phyloP scores from a whole-genome alignment of 129 eudicot genomes.

The Lactuca sativa region DNA sequence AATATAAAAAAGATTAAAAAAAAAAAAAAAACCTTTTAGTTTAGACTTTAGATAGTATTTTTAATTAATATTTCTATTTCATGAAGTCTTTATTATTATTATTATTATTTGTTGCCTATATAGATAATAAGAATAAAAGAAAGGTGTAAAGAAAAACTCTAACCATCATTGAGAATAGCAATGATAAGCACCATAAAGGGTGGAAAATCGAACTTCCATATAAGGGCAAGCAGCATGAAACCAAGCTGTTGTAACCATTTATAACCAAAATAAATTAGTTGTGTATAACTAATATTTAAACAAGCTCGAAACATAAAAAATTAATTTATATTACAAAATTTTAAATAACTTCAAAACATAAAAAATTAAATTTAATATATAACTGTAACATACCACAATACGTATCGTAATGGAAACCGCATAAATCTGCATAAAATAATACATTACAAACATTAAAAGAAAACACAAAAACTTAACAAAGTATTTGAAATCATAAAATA shows the following conservation, averaged over 20 bases:
- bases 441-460: not conserved
- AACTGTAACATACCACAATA: conserved; percentile 63
- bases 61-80: not conserved
- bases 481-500: not conserved
- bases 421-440: conserved; percentile 58
- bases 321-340: too few species aligned
- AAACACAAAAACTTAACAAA: not conserved
- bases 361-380: too few species aligned
- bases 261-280: too few species aligned
- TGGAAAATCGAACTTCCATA: conserved; percentile 85
- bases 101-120: not conserved
- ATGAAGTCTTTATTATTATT: not conserved
- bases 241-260: conserved; percentile 53
- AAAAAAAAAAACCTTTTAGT: conserved; percentile 1
- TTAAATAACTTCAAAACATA: too few species aligned
- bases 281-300: too few species aligned
- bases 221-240: conserved; percentile 77
- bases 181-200: conserved; percentile 84
- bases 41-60: not conserved
- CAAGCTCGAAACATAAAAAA: too few species aligned
- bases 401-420: conserved; percentile 94
- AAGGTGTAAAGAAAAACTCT: conserved; percentile 13
- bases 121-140: not conserved
- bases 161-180: conserved; percentile 74
- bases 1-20: not conserved